A percentile compares a stretch with the other conserved stretches of the same genome.
Conservation (phyloP, 371 early-diverging fungal species). For the Capillidium rhysosporum region DNA sequence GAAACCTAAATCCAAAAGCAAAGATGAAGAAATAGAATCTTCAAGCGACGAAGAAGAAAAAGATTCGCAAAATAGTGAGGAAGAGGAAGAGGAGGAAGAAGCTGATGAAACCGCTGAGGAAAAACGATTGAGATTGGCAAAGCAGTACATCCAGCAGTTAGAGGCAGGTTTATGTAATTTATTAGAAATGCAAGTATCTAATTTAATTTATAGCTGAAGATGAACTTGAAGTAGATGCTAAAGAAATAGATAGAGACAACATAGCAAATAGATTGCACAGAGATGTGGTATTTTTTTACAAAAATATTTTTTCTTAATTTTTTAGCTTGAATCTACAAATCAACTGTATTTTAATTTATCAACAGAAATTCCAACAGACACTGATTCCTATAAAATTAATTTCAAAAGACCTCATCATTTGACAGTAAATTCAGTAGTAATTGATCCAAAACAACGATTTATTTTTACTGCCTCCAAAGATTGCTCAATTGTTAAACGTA, state of each 20-base stretch:
- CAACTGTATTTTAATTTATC: slow-evolving; percentile 25
- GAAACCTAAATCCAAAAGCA: too few species aligned
- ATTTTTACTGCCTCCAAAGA: slow-evolving; percentile 82
- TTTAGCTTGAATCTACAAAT: slow-evolving; percentile 30
- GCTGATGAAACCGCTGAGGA: slow-evolving; percentile 71
- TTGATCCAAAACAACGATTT: slow-evolving; percentile 38
- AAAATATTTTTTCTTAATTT: not conserved
- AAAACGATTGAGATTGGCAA: slow-evolving; percentile 79
- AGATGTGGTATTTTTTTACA: slow-evolving; percentile 35
- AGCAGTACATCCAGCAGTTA: slow-evolving; percentile 65
- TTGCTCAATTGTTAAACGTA: slow-evolving; percentile 70
- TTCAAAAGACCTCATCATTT: slow-evolving; percentile 37
- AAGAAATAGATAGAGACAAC: slow-evolving; percentile 76
- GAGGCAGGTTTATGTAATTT: slow-evolving; percentile 12
- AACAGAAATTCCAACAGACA: slow-evolving; percentile 14
- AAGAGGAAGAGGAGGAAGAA: slow-evolving; percentile 25
- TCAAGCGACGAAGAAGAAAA: not conserved
- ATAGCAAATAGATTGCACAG: slow-evolving; percentile 69
- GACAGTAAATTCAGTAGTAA: slow-evolving; percentile 55
- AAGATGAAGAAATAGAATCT: too few species aligned
- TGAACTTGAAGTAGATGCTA: slow-evolving; percentile 67
- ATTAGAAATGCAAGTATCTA: not conserved
- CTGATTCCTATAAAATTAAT: not conserved
- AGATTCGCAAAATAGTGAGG: slow-evolving; percentile 12
- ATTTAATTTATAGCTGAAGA: slow-evolving; percentile 18